Percentiles rank a stretch among this genome's conserved stretches.
Evolutionary conservation across 176 grass and related monocot genomes (phyloP).

Genomic region (Bromus sterilis): DNA sequence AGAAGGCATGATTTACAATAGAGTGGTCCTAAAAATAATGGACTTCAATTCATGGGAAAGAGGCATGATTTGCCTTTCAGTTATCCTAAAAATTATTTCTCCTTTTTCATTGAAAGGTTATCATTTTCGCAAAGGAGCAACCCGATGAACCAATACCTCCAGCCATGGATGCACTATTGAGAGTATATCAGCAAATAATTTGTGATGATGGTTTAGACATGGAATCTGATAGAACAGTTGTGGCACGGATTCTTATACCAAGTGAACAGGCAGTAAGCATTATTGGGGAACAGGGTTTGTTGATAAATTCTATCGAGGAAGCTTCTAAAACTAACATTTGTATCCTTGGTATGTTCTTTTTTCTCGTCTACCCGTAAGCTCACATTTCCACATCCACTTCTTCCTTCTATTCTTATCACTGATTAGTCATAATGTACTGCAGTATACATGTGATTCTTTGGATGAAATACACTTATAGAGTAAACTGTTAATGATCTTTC

Average conservation of each 20-base stretch:
- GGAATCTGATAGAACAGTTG: constrained; percentile 8
- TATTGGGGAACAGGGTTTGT: constrained; percentile 21
- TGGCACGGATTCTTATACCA: constrained; percentile 29
- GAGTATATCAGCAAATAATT: constrained; percentile 29
- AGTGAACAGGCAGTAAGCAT: constrained; percentile 37
- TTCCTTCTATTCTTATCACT: not conserved
- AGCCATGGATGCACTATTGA: constrained; percentile 45
- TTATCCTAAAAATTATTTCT: not conserved
- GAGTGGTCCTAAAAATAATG: not conserved
- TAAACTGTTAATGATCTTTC: not conserved
- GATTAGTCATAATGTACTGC: not conserved
- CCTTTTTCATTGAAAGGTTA: constrained; percentile 24
- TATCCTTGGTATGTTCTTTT: constrained; percentile 38
- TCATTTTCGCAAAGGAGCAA: constrained; percentile 45
- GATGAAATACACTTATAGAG: not conserved
- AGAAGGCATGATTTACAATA: not conserved
- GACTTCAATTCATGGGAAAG: not conserved
- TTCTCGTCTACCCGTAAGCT: not conserved
- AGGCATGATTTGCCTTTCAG: not conserved
- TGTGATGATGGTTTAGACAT: constrained; percentile 18
- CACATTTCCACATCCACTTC: not conserved
- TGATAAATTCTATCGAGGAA: constrained; percentile 37
- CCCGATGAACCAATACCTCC: constrained; percentile 36
- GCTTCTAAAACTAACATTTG: constrained; percentile 41
- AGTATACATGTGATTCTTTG: not conserved